Conservation (phyloP, 495 filamentous ascomycete species). For the Cercophora samala region DNA sequence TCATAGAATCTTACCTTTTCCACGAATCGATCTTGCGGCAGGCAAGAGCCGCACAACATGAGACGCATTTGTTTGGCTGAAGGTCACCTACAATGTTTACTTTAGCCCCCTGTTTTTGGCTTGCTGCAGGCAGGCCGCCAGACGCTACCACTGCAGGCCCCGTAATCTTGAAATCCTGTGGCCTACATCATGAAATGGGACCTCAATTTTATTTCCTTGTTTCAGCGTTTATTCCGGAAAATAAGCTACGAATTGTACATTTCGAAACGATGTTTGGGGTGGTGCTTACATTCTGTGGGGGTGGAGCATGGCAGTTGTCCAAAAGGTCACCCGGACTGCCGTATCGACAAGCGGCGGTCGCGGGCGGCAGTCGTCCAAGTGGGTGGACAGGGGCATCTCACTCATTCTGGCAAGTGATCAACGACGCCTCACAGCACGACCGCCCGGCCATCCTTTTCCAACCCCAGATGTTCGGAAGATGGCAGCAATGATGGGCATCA, state of each 20-base stretch:
- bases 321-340: conserved; percentile 1
- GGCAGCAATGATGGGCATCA: conserved; percentile 13
- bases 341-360: conserved; percentile 4
- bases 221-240: neutral
- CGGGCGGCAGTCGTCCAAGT: conserved; percentile 1
- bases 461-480: conserved; percentile 9
- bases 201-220: neutral
- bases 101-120: neutral
- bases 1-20: neutral
- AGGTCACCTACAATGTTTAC: conserved; percentile 6
- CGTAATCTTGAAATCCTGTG: neutral
- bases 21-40: neutral
- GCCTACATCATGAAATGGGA: neutral
- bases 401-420: conserved; percentile 9
- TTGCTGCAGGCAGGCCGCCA: neutral
- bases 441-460: conserved; percentile 1
- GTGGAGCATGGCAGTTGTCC: conserved; percentile 2
- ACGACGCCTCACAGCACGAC: neutral
- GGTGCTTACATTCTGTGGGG: conserved; percentile 7
- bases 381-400: neutral
- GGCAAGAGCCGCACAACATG: neutral
- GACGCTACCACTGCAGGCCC: neutral
- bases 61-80: neutral
- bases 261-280: neutral
- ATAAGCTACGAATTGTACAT: neutral